Evolutionary conservation across 2,329 filamentous ascomycete genomes (phyloP).

Genomic region (Diaporthe humulicola): DNA sequence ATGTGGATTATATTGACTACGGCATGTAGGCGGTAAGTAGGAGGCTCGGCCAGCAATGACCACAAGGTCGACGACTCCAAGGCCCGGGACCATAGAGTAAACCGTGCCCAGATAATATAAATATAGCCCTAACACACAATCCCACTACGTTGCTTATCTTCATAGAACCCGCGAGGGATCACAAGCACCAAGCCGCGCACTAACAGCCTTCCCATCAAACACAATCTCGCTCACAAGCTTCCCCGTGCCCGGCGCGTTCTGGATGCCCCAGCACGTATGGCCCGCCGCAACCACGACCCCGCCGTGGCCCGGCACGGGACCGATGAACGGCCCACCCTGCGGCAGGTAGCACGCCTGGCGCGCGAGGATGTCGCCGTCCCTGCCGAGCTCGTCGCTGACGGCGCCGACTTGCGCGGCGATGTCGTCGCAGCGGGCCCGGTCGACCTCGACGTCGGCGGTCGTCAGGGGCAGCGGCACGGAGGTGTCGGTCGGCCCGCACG

Average conservation of each 20-base stretch:
- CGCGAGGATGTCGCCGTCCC: slow-evolving; percentile 68
- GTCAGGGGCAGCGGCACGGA: slow-evolving; percentile 72
- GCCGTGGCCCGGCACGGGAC: slow-evolving; percentile 69
- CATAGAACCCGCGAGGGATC: slow-evolving; percentile 64
- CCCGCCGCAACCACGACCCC: slow-evolving; percentile 79
- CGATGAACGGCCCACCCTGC: slow-evolving; percentile 78
- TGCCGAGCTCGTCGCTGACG: slow-evolving; percentile 67
- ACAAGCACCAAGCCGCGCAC: slow-evolving; percentile 64
- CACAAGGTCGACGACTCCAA: no score
- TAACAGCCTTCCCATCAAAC: slow-evolving; percentile 71
- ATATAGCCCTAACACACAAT: no score
- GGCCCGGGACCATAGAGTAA: no score
- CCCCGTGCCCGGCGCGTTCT: slow-evolving; percentile 81
- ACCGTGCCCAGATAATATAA: no score
- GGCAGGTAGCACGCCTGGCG: slow-evolving; percentile 84
- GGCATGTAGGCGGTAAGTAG: no score
- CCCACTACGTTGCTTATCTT: no score
- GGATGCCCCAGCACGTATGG: slow-evolving; percentile 87
- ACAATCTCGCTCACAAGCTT: slow-evolving; percentile 75
- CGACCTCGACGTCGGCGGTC: slow-evolving; percentile 74
- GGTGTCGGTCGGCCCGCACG: slow-evolving; percentile 77
- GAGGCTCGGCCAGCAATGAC: no score
- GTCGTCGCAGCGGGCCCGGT: slow-evolving; percentile 75
- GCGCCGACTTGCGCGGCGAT: slow-evolving; percentile 73
- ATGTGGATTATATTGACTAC: no score